phyloP scores from a whole-genome alignment of 345 rosid genomes.

The Pistacia atlantica region DNA sequence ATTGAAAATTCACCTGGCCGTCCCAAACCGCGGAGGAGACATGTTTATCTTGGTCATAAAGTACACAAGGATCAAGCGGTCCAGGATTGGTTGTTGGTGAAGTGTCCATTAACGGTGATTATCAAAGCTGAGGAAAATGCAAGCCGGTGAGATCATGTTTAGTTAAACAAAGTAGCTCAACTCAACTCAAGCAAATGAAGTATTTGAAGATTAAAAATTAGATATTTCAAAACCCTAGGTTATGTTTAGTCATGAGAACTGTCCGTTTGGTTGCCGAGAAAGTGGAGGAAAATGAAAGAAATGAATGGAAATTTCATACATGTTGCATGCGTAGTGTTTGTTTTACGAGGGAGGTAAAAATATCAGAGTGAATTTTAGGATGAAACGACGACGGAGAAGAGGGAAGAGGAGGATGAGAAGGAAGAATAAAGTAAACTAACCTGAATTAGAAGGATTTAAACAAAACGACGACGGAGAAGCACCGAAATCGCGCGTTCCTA shows the following conservation, averaged over 20 bases:
- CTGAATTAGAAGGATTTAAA: constrained; percentile 19
- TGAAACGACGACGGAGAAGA: constrained; percentile 61
- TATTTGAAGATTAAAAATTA: neutral
- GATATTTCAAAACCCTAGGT: constrained; percentile 11
- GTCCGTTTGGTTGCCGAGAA: constrained; percentile 16
- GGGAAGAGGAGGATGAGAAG: neutral
- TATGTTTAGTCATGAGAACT: neutral
- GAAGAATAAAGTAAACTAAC: constrained; percentile 28
- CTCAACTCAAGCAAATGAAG: neutral
- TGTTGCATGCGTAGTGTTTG: neutral
- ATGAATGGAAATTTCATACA: neutral
- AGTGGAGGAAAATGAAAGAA: constrained; percentile 20
- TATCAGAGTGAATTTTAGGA: neutral
- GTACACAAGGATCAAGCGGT: constrained; percentile 58
- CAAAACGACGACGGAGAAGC: constrained; percentile 68
- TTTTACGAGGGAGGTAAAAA: neutral
- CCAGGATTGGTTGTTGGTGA: constrained; percentile 57
- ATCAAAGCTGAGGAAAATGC: constrained; percentile 7
- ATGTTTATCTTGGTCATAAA: constrained; percentile 84
- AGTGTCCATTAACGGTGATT: constrained; percentile 45
- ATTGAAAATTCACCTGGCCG: constrained; percentile 52
- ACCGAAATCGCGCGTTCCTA: constrained; percentile 14
- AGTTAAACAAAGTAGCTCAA: constrained; percentile 1
- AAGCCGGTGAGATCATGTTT: neutral
- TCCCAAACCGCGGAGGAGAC: constrained; percentile 88